Conservation (phyloP, 306 rosid species). For the Hippophae rhamnoides region DNA sequence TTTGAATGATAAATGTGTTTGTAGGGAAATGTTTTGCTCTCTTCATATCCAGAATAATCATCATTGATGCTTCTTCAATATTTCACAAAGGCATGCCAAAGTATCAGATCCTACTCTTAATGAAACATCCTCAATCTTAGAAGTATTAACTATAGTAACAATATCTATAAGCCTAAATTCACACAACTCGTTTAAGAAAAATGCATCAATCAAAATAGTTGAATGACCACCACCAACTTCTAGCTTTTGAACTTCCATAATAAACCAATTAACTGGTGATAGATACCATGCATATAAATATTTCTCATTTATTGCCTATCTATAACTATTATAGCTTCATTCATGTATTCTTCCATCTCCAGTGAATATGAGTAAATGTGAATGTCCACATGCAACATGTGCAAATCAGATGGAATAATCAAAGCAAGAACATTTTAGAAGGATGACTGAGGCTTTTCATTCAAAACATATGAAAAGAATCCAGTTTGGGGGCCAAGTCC, state of each 20-base stretch:
- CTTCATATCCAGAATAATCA: conserved; percentile 27
- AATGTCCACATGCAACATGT: conserved; percentile 84
- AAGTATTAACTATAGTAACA: conserved; percentile 52
- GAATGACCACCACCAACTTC: conserved; percentile 99
- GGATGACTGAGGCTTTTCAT: conserved; percentile 40
- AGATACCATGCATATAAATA: conserved; percentile 91
- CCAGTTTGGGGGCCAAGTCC: conserved; percentile 87
- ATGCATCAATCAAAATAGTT: conserved; percentile 85
- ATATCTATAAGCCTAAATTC: conserved; percentile 73
- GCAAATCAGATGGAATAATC: conserved; percentile 70
- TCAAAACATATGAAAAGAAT: conserved; percentile 53
- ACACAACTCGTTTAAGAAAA: conserved; percentile 82
- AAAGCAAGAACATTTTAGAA: conserved; percentile 68
- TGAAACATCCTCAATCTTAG: conserved; percentile 65
- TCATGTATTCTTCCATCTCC: conserved; percentile 84
- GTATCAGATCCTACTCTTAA: conserved; percentile 80
- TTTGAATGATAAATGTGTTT: conserved; percentile 74
- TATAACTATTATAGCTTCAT: conserved; percentile 93
- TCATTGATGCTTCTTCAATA: conserved; percentile 73
- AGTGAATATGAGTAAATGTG: conserved; percentile 62
- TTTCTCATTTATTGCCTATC: conserved; percentile 89
- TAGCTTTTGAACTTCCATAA: conserved; percentile 82
- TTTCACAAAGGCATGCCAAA: conserved; percentile 75
- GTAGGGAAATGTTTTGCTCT: conserved; percentile 60
- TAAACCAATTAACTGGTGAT: conserved; percentile 93